Evolutionary conservation across 2,329 filamentous ascomycete species (phyloP), one percentile per base, ranked within the genome.

Genomic region (Aspergillus phoenicis): DNA sequence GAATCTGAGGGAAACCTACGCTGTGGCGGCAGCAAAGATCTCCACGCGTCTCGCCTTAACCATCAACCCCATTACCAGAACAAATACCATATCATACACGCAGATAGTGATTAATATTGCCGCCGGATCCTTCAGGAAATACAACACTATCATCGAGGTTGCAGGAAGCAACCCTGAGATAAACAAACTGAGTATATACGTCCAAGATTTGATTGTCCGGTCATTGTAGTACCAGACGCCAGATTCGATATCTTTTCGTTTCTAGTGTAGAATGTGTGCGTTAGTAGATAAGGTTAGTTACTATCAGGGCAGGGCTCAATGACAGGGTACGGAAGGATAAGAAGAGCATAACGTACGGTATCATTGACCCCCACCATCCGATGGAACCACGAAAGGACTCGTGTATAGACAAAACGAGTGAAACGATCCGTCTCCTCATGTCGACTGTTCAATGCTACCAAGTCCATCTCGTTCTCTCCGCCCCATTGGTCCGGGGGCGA

Each of bases 81-180:
- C 38, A 45, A 59, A 59, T 3, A 59, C 11, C 11, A 59, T n/a
- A 28, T 54, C 49, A 20, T 59, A 54, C 2, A 48, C 24, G 15
- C 55, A 59, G 5, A 59, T 55, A 5, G 43, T 30, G 11, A 48
- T 38, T 8, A 59, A 24, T 36, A 36, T 52, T 20, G 38, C 48
- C 10, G 22, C 24, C 3, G 24, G 52, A 36, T 26, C 28, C 22
- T 47, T 30, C 2, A 58, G 4, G 8, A 36, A 52, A n/a, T 58
- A 53, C 20, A 58, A 24, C 1, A 15, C 48, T 1, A 58, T 26
- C 13, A 58, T 58, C 4, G 47, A 22, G 7, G 57, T 52, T 10
- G 57, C 57, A 5, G 51, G 57, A n/a, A 55, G 41, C 13, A 55
- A 8, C 4, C 38, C 49, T 7, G 51, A 47, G 8, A 59, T 17